These are phyloP conservation scores for Ascoidea asiatica DNA, from an alignment of 805 yeast genomes.

Conservation along the genomic window DNA sequence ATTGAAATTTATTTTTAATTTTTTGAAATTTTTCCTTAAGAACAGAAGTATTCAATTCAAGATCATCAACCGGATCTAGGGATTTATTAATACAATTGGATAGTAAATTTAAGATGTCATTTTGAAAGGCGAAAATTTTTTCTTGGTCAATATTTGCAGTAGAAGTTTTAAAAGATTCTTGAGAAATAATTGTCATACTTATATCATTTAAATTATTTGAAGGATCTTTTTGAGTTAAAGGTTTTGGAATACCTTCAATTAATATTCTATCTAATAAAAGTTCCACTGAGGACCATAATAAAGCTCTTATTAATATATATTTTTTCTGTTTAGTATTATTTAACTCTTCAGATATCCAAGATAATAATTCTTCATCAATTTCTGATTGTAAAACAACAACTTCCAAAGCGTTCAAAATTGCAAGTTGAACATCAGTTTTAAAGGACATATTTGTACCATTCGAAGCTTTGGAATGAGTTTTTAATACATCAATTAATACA, in stretches of 20 bases:
- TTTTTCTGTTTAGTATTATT: neutral
- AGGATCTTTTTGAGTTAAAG: neutral
- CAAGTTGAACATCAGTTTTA: neutral
- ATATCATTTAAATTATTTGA: neutral
- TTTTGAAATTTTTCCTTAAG: neutral
- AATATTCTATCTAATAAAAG: neutral
- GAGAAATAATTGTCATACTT: neutral
- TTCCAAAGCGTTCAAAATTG: neutral
- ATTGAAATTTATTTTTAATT: no score
- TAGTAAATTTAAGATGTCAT: neutral
- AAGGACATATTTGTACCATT: neutral
- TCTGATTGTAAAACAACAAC: neutral
- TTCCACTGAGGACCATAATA: neutral
- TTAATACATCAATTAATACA: neutral
- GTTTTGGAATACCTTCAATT: neutral
- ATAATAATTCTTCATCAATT: neutral
- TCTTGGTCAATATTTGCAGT: neutral
- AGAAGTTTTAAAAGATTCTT: neutral
- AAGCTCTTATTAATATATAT: neutral
- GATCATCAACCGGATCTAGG: neutral
- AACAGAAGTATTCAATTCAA: neutral
- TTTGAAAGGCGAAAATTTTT: neutral
- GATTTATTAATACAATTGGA: neutral
- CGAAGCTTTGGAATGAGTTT: neutral
- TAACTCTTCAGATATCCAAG: neutral